Percentiles rank a stretch among this genome's conserved stretches.
Conservation (phyloP, 495 filamentous ascomycete species). For the Penicillium fimorum region DNA sequence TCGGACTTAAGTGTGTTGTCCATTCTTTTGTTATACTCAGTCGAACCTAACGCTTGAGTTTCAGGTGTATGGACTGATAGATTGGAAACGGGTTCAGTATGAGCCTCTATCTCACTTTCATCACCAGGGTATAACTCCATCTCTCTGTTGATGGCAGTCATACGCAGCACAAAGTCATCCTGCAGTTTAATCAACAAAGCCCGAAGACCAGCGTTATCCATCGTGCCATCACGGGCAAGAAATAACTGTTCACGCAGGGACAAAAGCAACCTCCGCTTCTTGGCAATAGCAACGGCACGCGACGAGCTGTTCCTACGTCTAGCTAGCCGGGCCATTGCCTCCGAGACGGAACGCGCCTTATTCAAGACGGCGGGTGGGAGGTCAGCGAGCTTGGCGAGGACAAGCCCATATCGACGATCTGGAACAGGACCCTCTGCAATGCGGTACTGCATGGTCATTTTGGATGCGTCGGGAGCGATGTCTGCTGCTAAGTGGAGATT, state of each 20-base stretch:
- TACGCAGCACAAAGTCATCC: constrained; percentile 70
- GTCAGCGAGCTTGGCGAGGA: constrained; percentile 71
- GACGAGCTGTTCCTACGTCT: constrained; percentile 57
- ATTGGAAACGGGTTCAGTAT: neutral
- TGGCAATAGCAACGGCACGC: constrained; percentile 52
- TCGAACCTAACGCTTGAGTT: neutral
- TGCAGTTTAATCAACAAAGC: constrained; percentile 70
- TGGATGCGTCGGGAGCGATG: constrained; percentile 44
- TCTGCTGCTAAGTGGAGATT: constrained; percentile 80
- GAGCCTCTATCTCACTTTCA: constrained; percentile 5
- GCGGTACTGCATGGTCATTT: constrained; percentile 85
- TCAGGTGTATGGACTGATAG: neutral
- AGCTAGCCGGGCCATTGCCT: constrained; percentile 53
- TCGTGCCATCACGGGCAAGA: constrained; percentile 64
- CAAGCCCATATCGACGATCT: constrained; percentile 73
- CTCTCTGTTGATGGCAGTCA: constrained; percentile 59
- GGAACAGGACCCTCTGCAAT: constrained; percentile 67
- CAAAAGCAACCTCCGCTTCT: constrained; percentile 69
- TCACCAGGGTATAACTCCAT: constrained; percentile 14
- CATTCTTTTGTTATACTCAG: neutral
- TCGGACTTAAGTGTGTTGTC: neutral
- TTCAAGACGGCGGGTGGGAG: constrained; percentile 67
- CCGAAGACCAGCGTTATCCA: constrained; percentile 62
- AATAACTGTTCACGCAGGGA: constrained; percentile 72
- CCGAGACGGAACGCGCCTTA: constrained; percentile 63